phyloP scores from a whole-genome alignment of 768 basidiomycete genomes.

The Amanita subjunquillea region DNA sequence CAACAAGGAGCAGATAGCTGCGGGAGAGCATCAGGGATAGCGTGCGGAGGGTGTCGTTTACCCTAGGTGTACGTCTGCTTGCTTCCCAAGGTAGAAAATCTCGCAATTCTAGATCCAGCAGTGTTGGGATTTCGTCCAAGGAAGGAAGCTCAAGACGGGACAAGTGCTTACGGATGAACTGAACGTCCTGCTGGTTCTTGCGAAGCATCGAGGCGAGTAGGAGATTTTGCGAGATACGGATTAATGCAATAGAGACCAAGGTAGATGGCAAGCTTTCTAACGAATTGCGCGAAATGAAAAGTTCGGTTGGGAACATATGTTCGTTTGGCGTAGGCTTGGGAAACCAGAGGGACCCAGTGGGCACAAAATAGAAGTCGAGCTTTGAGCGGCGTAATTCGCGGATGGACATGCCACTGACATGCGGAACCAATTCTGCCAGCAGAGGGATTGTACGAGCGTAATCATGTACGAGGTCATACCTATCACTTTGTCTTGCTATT shows the following conservation, averaged over 20 bases:
- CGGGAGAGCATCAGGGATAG: slow-evolving; percentile 56
- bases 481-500: slow-evolving; percentile 32
- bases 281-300: slow-evolving; percentile 23
- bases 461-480: slow-evolving; percentile 31
- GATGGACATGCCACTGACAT: slow-evolving; percentile 64
- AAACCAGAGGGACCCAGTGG: slow-evolving; percentile 67
- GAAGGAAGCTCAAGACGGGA: slow-evolving; percentile 50
- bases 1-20: slow-evolving; percentile 58
- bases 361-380: slow-evolving; percentile 56
- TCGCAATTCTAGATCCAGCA: slow-evolving; percentile 26
- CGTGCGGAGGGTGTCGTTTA: slow-evolving; percentile 15
- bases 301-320: slow-evolving; percentile 50
- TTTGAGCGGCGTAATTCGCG: slow-evolving; percentile 68
- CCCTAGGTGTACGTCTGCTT: neutral
- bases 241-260: slow-evolving; percentile 46
- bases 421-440: slow-evolving; percentile 46
- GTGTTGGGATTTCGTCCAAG: slow-evolving; percentile 15
- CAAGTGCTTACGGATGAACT: slow-evolving; percentile 56
- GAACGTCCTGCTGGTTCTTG: slow-evolving; percentile 58
- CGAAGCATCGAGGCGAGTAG: slow-evolving; percentile 55
- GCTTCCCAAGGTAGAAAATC: slow-evolving; percentile 37
- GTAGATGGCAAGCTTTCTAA: slow-evolving; percentile 28
- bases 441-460: slow-evolving; percentile 48
- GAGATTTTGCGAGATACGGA: slow-evolving; percentile 64
- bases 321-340: slow-evolving; percentile 39